These are phyloP conservation scores for Rutidosis leptorrhynchoides DNA, from an alignment of 129 eudicot genomes.

Conservation along the genomic window DNA sequence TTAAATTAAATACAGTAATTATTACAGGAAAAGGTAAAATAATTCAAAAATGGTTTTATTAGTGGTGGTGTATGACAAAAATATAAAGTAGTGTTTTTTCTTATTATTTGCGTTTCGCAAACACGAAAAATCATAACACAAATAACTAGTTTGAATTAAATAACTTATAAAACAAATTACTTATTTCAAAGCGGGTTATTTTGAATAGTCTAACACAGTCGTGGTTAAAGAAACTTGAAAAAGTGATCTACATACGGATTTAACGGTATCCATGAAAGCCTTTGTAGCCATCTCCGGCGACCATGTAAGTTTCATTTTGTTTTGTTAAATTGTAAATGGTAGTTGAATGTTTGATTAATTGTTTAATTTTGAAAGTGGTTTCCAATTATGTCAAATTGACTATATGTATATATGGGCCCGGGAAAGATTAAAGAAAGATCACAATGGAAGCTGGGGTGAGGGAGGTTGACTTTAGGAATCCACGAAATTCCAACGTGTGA, in stretches of 20 bases:
- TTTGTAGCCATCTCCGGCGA: conserved; percentile 79
- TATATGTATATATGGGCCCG: not conserved
- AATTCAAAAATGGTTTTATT: no score
- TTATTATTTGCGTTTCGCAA: no score
- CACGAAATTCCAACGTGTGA: conserved; percentile 32
- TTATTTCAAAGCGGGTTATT: not conserved
- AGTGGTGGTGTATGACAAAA: no score
- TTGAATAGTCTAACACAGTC: no score
- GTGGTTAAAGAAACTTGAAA: not conserved
- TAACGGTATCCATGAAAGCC: conserved; percentile 73
- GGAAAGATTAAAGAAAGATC: not conserved
- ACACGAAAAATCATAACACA: no score
- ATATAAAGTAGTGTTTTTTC: no score
- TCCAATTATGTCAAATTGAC: not conserved
- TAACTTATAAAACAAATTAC: no score
- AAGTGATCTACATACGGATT: conserved; percentile 47
- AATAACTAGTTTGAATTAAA: not conserved
- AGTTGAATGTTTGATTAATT: conserved; percentile 5
- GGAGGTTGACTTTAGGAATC: conserved; percentile 28
- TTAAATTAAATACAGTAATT: no score
- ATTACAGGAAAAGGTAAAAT: no score
- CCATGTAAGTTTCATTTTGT: conserved; percentile 83
- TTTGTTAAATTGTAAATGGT: not conserved
- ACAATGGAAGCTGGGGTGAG: conserved; percentile 7
- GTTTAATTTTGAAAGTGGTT: not conserved